Evolutionary conservation across 2,329 filamentous ascomycete genomes (phyloP).

Genomic region (Epichloe uncinata): DNA sequence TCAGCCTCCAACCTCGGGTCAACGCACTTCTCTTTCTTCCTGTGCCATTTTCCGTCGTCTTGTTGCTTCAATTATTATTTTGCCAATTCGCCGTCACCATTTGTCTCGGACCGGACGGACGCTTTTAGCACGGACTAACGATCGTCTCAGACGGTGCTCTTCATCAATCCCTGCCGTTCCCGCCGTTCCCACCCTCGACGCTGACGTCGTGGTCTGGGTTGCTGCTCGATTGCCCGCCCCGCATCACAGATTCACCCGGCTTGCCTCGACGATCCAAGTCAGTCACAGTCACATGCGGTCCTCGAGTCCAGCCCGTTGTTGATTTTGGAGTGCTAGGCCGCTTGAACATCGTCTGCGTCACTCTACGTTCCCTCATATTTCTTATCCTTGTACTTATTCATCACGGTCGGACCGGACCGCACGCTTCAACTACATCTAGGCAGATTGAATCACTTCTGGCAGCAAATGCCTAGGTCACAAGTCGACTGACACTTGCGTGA

Average conservation of each 20-base stretch:
- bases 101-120: not conserved
- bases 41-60: not conserved
- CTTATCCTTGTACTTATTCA: not conserved
- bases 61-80: not conserved
- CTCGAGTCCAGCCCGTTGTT: not conserved
- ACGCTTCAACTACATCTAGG: not conserved
- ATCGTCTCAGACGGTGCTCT: not conserved
- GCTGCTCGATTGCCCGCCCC: not conserved
- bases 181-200: not conserved
- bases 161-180: not conserved
- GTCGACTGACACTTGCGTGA: not conserved
- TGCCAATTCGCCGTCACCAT: not conserved
- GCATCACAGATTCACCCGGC: not conserved
- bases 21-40: not conserved
- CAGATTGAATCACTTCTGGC: not conserved
- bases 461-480: not conserved
- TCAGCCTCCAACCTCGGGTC: not conserved
- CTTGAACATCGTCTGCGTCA: constrained; percentile 1
- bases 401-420: not conserved
- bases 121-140: not conserved
- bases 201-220: not conserved
- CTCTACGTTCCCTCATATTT: not conserved
- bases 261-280: constrained; percentile 3
- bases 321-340: not conserved
- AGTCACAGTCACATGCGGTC: constrained; percentile 5